Evolutionary conservation across 106 monocot species (phyloP).

Genomic region (Amphibolis antarctica): DNA sequence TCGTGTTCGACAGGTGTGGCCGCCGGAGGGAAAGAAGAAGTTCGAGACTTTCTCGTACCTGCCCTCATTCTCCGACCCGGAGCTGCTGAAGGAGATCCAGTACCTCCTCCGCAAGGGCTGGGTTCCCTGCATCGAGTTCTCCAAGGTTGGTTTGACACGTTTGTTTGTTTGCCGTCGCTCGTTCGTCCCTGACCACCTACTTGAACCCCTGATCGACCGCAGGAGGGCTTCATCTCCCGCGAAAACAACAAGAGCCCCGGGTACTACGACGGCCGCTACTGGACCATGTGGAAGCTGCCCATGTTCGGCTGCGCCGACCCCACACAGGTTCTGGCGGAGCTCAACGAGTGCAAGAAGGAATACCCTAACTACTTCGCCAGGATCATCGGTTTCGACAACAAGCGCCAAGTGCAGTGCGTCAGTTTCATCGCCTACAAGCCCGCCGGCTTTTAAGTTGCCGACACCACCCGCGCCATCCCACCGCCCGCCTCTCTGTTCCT

Average conservation of each 20-base stretch:
- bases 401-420: constrained; percentile 27
- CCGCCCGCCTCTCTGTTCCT: too few species aligned
- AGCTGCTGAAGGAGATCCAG: constrained; percentile 18
- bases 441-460: neutral
- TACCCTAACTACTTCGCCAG: constrained; percentile 24
- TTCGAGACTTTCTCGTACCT: constrained; percentile 34
- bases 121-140: constrained; percentile 26
- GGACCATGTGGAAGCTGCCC: constrained; percentile 37
- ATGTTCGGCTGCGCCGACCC: constrained; percentile 32
- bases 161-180: neutral
- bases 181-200: too few species aligned
- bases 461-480: too few species aligned
- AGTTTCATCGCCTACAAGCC: constrained; percentile 28
- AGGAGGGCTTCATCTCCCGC: constrained; percentile 23
- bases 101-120: constrained; percentile 24
- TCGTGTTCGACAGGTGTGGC: constrained; percentile 15
- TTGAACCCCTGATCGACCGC: too few species aligned
- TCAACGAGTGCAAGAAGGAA: constrained; percentile 23
- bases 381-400: constrained; percentile 35
- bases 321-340: constrained; percentile 19
- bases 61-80: constrained; percentile 5
- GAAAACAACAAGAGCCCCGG: constrained; percentile 13
- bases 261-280: constrained; percentile 30
- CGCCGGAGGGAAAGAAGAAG: constrained; percentile 17
- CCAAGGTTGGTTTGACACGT: neutral